phyloP scores from a whole-genome alignment of 805 yeast species.

The Cyberlindnera mrakii region DNA sequence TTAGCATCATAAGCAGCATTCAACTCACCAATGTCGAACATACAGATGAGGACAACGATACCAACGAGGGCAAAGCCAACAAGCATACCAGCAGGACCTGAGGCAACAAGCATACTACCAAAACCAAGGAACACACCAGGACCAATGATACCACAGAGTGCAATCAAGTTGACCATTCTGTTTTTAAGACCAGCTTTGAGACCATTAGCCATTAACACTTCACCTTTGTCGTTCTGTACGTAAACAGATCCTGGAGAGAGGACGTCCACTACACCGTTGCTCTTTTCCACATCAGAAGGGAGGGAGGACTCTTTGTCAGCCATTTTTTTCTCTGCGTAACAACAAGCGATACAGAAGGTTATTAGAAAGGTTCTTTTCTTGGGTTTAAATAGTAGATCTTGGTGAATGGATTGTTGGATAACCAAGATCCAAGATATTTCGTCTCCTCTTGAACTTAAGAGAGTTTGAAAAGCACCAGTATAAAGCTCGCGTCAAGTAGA shows the following conservation, averaged over 20 bases:
- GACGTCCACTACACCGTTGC: neutral
- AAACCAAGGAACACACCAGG: slow-evolving; percentile 54
- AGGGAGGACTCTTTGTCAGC: neutral
- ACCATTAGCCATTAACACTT: slow-evolving; percentile 27
- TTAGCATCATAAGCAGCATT: slow-evolving; percentile 49
- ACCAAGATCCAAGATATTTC: too few species aligned
- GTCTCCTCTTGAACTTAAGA: too few species aligned
- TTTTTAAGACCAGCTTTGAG: slow-evolving; percentile 43
- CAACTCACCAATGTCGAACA: slow-evolving; percentile 51
- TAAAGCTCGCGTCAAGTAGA: too few species aligned
- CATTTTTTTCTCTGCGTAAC: too few species aligned
- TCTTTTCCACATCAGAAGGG: slow-evolving; percentile 1
- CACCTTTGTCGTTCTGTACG: slow-evolving; percentile 19
- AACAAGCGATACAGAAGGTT: too few species aligned
- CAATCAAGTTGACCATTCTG: slow-evolving; percentile 44
- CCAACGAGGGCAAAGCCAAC: slow-evolving; percentile 50
- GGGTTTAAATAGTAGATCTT: too few species aligned
- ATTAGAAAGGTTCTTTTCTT: too few species aligned
- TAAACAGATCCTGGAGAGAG: slow-evolving; percentile 5
- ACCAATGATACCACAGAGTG: slow-evolving; percentile 54
- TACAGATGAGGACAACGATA: slow-evolving; percentile 45
- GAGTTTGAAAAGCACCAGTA: too few species aligned
- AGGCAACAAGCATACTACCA: slow-evolving; percentile 41
- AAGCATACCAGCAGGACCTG: slow-evolving; percentile 49
- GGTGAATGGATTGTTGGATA: too few species aligned